These are phyloP conservation scores for Primulina eburnea DNA, from an alignment of 257 asterid genomes.

Conservation along the genomic window DNA sequence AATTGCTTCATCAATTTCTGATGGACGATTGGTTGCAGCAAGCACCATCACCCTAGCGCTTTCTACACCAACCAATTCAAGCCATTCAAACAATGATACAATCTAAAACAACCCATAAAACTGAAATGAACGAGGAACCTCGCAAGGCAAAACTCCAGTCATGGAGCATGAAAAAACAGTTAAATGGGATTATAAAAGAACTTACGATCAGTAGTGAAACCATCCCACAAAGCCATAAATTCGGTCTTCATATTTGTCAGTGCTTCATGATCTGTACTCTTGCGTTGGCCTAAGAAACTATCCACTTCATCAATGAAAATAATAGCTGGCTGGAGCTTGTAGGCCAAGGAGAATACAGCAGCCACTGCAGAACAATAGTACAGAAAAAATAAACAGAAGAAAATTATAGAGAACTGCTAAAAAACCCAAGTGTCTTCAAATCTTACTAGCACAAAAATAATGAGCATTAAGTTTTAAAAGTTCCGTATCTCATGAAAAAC, in stretches of 20 bases:
- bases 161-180: neutral
- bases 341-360: slow-evolving; percentile 90
- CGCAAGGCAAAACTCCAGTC: slow-evolving; percentile 14
- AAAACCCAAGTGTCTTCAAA: neutral
- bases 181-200: slow-evolving; percentile 7
- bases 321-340: slow-evolving; percentile 97
- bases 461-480: neutral
- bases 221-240: slow-evolving; percentile 99
- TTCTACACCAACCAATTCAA: slow-evolving; percentile 38
- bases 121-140: slow-evolving; percentile 6
- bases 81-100: slow-evolving; percentile 14
- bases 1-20: slow-evolving; percentile 98
- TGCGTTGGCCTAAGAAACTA: slow-evolving; percentile 94
- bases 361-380: slow-evolving; percentile 48
- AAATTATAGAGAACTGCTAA: neutral
- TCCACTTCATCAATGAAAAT: slow-evolving; percentile 96
- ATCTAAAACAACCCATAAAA: slow-evolving; percentile 3
- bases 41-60: slow-evolving; percentile 95
- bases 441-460: neutral
- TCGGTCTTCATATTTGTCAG: slow-evolving; percentile 89
- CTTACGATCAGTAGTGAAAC: slow-evolving; percentile 93
- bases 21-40: slow-evolving; percentile 96
- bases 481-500: neutral
- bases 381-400: slow-evolving; percentile 9
- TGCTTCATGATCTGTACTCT: slow-evolving; percentile 80